Percentiles rank a stretch among this genome's conserved stretches.
Conservation (phyloP, 2,329 filamentous ascomycete genomes). For the Aspergillus sp. region DNA sequence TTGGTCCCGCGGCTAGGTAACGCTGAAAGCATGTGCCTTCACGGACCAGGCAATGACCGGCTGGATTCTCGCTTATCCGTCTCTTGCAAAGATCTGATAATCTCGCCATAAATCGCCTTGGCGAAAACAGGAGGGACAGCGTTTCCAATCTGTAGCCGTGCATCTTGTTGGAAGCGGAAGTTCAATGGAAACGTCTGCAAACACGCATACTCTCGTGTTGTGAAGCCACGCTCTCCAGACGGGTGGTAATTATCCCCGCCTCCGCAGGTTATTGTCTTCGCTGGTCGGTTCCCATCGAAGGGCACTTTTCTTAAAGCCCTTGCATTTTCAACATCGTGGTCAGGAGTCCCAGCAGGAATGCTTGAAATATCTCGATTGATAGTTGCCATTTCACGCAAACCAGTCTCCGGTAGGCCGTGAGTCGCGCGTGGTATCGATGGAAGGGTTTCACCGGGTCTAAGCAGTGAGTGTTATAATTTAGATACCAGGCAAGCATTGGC, state of each 20-base stretch:
- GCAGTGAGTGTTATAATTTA: slow-evolving; percentile 7
- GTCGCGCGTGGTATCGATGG: slow-evolving; percentile 65
- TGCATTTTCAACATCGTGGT: slow-evolving; percentile 43
- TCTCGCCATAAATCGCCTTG: slow-evolving; percentile 37
- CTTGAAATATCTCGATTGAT: slow-evolving; percentile 43
- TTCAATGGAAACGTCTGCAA: slow-evolving; percentile 67
- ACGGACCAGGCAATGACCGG: not conserved
- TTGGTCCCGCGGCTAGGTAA: slow-evolving; percentile 4
- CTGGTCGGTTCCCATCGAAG: slow-evolving; percentile 52
- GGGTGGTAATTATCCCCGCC: slow-evolving; percentile 65
- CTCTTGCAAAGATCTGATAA: slow-evolving; percentile 36
- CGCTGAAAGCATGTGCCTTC: not conserved
- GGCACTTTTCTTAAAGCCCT: slow-evolving; percentile 26
- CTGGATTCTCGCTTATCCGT: slow-evolving; percentile 34
- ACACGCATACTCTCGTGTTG: slow-evolving; percentile 64
- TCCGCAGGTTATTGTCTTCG: slow-evolving; percentile 62
- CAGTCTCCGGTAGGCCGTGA: slow-evolving; percentile 44
- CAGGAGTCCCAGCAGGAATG: slow-evolving; percentile 40
- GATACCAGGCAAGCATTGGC: not conserved
- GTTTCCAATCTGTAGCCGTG: slow-evolving; percentile 70
- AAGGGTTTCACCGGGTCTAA: slow-evolving; percentile 67
- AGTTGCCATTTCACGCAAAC: slow-evolving; percentile 37
- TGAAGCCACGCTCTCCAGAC: slow-evolving; percentile 62
- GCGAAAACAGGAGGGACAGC: slow-evolving; percentile 65
- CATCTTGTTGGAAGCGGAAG: slow-evolving; percentile 56